Evolutionary conservation across 768 basidiomycete genomes (phyloP), one percentile per base, ranked within the genome.

Genomic region (Glaciozyma antarctica): DNA sequence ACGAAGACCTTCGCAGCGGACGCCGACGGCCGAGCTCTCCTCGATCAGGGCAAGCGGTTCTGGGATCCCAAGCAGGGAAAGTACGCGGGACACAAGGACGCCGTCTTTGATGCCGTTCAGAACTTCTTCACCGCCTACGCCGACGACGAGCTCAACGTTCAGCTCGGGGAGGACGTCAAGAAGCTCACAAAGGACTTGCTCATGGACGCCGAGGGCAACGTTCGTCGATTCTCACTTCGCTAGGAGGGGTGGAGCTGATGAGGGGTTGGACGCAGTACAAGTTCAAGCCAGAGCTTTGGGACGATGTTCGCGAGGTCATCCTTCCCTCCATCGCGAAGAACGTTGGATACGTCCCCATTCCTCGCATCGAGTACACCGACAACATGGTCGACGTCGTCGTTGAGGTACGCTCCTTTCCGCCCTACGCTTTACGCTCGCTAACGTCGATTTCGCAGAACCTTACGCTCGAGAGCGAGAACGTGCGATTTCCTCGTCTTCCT

Each of bases 321-420:
- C 72, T 94, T 0, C 93, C 94, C 10, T 78, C 82, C 9, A 76
- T 94, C 45, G 84, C 92, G 71, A 81, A 87, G 45, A 81, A 87
- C 78, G 85, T 91, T 69, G 81, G 60, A 15, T 61, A 89, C 72
- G 75, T 93, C 61, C 91, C 91, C 10, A 93, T 98, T 69, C 94
- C 94, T 0, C 86, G 91, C 44, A 84, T 92, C 75, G 92, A 97
- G 61, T 98, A 95, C 78, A 86, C 87, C 44, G 90, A 94, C 77
- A 86, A 90, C 59, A 74, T 81, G 9, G 78, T 93, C 66, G 93
- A 95, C 72, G 82, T 95, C 52, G 88, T 94, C 64, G 84, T 97
- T 68, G 94, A 97, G 34, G n/a, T 22, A 7, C 38, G 38, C 12
- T 41, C 2, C 32, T 9, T 32, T 41, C 7, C 34, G 34, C 10